Conservation (phyloP, 2,329 filamentous ascomycete species). For the Aspergillus sp. region DNA sequence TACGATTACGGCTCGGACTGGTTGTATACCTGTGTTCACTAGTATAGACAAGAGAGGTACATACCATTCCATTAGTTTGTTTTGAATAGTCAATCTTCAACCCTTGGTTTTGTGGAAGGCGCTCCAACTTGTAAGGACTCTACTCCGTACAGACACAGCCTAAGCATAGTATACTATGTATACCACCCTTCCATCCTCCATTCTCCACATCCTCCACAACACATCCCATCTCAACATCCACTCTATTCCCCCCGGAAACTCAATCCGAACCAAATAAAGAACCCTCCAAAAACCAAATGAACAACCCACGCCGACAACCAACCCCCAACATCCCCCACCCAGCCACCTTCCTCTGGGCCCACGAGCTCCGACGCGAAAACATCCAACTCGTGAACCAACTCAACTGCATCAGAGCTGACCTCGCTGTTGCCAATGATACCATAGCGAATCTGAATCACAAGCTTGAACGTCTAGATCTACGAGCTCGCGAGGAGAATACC, state of each 20-base stretch:
- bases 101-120: neutral
- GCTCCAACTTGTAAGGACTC: too few species aligned
- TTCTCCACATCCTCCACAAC: neutral
- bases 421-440: slow-evolving; percentile 12
- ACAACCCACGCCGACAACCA: slow-evolving; percentile 5
- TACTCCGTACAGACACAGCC: too few species aligned
- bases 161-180: neutral
- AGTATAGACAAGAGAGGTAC: slow-evolving; percentile 38
- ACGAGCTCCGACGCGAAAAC: slow-evolving; percentile 43
- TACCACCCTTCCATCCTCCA: neutral
- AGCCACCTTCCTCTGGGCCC: slow-evolving; percentile 41
- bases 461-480: slow-evolving; percentile 6
- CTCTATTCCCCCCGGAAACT: neutral
- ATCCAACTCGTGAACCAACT: slow-evolving; percentile 33
- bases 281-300: slow-evolving; percentile 9
- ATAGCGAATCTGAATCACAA: slow-evolving; percentile 8
- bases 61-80: slow-evolving; percentile 31
- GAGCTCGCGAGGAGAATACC: neutral
- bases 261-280: neutral
- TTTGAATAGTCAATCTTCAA: neutral
- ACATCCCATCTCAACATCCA: neutral
- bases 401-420: slow-evolving; percentile 20
- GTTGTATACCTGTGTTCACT: slow-evolving; percentile 33
- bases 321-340: slow-evolving; percentile 14
- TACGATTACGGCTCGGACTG: slow-evolving; percentile 34